Evolutionary conservation across 2,329 filamentous ascomycete species (phyloP).

Genomic region (Ceratocystis alfenasii): DNA sequence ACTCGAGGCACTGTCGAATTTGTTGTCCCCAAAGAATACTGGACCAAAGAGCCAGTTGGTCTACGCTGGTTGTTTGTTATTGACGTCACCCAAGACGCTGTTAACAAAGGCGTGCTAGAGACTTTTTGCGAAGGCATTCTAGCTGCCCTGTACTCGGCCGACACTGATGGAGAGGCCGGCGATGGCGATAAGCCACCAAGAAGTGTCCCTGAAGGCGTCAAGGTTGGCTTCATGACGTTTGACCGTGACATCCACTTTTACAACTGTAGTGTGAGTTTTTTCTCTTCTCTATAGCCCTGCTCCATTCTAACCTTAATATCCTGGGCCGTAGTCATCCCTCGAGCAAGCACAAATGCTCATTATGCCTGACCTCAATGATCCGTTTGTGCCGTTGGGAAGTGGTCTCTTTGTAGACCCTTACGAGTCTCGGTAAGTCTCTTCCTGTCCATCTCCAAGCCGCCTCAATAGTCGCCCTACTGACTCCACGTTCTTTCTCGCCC

Average conservation of each 20-base stretch:
- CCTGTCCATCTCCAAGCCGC: background rate
- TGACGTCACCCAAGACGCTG: conserved; percentile 83
- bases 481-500: background rate
- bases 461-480: background rate
- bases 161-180: conserved; percentile 33
- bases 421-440: conserved; percentile 56
- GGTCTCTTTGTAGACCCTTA: conserved; percentile 91
- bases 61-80: conserved; percentile 83
- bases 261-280: conserved; percentile 63
- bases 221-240: conserved; percentile 88
- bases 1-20: conserved; percentile 91
- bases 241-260: conserved; percentile 98
- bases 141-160: conserved; percentile 63
- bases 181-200: conserved; percentile 43
- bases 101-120: conserved; percentile 81
- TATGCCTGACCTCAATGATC: conserved; percentile 94
- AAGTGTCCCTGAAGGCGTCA: conserved; percentile 63
- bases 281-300: background rate
- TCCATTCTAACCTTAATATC: conserved; percentile 22
- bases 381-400: conserved; percentile 82
- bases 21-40: conserved; percentile 95
- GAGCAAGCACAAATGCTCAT: conserved; percentile 95
- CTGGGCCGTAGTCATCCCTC: conserved; percentile 46
- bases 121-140: conserved; percentile 84
- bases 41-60: conserved; percentile 85